Evolutionary conservation across 306 rosid genomes (phyloP).

Genomic region (Cucumis sativus): Cucumber_9930_V3 NC_026659.2:4356001-4356500

Average conservation of each 20-base stretch:
- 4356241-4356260: conserved; percentile 28
- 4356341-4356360: conserved; percentile 30
- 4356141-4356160: conserved; percentile 78
- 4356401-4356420: conserved; percentile 29
- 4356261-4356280: conserved; percentile 22
- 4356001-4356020: conserved; percentile 11
- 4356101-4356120: conserved; percentile 46
- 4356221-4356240: conserved; percentile 20
- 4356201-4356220: conserved; percentile 11
- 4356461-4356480: conserved; percentile 42
- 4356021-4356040: conserved; percentile 61
- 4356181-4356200: conserved; percentile 12
- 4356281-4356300: conserved; percentile 14
- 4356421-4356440: conserved; percentile 30
- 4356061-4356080: conserved; percentile 28
- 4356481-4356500: conserved; percentile 30
- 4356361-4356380: conserved; percentile 21
- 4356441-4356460: conserved; percentile 35
- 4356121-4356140: conserved; percentile 32
- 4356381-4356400: conserved; percentile 14
- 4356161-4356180: conserved; percentile 17
- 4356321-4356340: conserved; percentile 38
- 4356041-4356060: conserved; percentile 31
- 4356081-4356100: conserved; percentile 46
- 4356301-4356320: conserved; percentile 24